Evolutionary conservation across 2,329 filamentous ascomycete genomes (phyloP).

Genomic region (Ramularia endophylla): DNA sequence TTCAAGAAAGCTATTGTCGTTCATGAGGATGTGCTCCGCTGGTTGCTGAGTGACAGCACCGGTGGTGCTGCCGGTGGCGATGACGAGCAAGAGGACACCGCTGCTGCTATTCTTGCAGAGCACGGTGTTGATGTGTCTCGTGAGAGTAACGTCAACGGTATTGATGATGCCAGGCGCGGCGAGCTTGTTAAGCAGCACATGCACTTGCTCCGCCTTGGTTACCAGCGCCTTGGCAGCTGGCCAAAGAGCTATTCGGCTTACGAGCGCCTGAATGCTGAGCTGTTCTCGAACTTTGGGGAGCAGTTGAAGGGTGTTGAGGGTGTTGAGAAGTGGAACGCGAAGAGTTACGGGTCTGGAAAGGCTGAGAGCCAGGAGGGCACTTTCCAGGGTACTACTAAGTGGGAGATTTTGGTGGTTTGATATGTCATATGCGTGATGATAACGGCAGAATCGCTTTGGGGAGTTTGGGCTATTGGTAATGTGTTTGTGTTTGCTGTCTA

Average conservation of each 20-base stretch:
- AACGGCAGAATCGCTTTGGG: no score
- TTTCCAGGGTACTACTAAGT: conserved; percentile 29
- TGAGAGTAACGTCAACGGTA: conserved; percentile 20
- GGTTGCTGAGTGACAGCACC: conserved; percentile 21
- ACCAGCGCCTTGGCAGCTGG: conserved; percentile 40
- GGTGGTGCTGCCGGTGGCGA: conserved; percentile 27
- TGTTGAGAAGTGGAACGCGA: conserved; percentile 45
- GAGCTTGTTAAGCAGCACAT: conserved; percentile 33
- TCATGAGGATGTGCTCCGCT: conserved; percentile 28
- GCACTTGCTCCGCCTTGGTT: conserved; percentile 34
- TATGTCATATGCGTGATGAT: no score
- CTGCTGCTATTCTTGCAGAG: conserved; percentile 32
- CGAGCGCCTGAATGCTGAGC: conserved; percentile 40
- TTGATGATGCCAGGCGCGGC: conserved; percentile 19
- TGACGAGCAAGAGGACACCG: conserved; percentile 34
- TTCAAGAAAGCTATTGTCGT: conserved; percentile 36
- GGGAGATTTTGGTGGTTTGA: conserved; percentile 22
- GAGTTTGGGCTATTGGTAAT: no score
- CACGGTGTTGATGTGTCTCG: conserved; percentile 29
- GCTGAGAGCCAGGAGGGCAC: conserved; percentile 37
- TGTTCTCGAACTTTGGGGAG: conserved; percentile 37
- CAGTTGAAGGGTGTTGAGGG: conserved; percentile 40
- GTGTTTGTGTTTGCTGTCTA: no score
- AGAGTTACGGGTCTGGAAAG: conserved; percentile 42
- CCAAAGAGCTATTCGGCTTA: conserved; percentile 46